Base-by-base conservation (phyloP, 2,329 filamentous ascomycete genomes). In the Trichoderma koningii region DNA sequence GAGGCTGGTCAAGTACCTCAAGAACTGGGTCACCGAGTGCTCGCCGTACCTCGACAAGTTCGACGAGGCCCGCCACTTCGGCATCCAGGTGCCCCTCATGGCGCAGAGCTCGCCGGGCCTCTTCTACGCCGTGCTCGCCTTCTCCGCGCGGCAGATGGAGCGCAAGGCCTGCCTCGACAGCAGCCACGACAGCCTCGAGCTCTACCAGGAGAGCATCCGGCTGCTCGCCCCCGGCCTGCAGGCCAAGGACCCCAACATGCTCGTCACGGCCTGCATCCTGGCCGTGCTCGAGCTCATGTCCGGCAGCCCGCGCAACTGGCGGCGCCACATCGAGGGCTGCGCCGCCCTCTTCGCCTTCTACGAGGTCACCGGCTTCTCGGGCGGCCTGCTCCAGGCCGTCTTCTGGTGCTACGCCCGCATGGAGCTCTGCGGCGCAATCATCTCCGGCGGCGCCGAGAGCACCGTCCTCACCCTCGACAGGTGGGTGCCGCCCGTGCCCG, bases 321-420 rank as follows among this genome's bases (percentile, higher is more conserved):
- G 80, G 9, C 78, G 81, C 1, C 84, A 86, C 71, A 71, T 86
- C 3, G 83, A 86, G 61, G 84, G 84, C 0, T 85, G 83, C 67
- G 83, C 84, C 1, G 78, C 81, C 1, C 71, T 86, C 1, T 81
- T 86, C 23, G 78, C 81, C 66, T 78, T 81, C 1, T 79, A 81
- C 64, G 78, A 77, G 2, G 81, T 86, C 5, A 78, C 82, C 44
- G 84, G 84, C 0, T 75, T 75, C 65, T 74, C 73, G 3, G 74
- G 73, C 12, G 74, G 74, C n/a, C 78, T 83, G 3, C 76, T 78
- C 6, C 82, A 84, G 68, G 83, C 83, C 0, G 75, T 86, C 0
- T 86, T 86, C 67, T 86, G 83, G 83, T 85, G 82, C 68, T 86
- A 84, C 69, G 83, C 81, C 0, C 77, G 84, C 50, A 86, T 86